Base-by-base conservation (phyloP, 805 yeast genomes). In the Candida saitoana region DNA sequence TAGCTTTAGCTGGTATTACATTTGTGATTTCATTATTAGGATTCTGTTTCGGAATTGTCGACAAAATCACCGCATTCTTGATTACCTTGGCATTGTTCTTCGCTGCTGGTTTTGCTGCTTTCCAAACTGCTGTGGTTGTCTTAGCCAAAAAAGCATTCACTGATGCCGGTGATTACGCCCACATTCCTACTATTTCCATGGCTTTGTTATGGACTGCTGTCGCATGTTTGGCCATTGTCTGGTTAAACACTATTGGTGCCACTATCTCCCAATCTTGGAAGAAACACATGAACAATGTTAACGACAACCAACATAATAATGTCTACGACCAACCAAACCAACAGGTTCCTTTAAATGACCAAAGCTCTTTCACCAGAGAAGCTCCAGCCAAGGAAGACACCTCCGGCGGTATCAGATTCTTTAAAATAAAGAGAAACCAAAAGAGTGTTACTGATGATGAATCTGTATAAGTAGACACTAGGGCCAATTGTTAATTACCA, bases 121-220 rank as follows among this genome's bases (percentile, higher is more conserved):
- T 83, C 56, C 77, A 80, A 60, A 87, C 96, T 25, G 93, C 95
- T 2, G 85, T 77, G 34, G 62, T 75, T 47, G 95, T 84, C n/a
- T 57, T 85, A 68, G 93, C 87, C 36, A 82, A 73, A 59, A 71
- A 79, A 53, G 82, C 84, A 19, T 90, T 90, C 75, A 56, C 61
- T 31, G 58, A 66, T 45, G 75, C 61, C 20, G 73, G 67, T 34
- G 55, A 69, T 47, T 44, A 49, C 12, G 71, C 80, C 33, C 66
- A 72, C 41, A 48, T 84, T 44, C 87, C 88, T 47, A 71, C 78
- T 24, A 64, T 76, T 36, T 62, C 76, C 54, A 59, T 80, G 58
- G 90, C 84, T 55, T 55, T 84, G 42, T 56, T 80, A 5, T 86
- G 95, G 95, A 84, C 88, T 39, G 67, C 87, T 17, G 78, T 79